Evolutionary conservation across 2,329 filamentous ascomycete genomes (phyloP).

Genomic region (Trichoderma sp.): DNA sequence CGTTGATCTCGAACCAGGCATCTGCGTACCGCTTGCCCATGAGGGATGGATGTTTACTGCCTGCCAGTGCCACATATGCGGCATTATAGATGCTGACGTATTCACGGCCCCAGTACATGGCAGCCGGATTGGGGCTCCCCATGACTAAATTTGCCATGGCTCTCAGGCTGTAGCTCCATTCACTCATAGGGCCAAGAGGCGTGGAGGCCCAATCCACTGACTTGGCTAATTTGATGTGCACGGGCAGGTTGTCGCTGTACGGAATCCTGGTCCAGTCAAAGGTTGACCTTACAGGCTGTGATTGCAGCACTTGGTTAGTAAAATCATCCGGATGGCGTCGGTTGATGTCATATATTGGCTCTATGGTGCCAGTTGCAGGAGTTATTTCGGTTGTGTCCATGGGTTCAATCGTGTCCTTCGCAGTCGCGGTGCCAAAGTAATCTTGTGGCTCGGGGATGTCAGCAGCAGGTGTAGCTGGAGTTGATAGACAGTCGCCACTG

Average conservation of each 20-base stretch:
- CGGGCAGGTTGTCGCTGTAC: conserved; percentile 61
- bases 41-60: conserved; percentile 72
- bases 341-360: conserved; percentile 24
- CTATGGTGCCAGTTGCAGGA: background rate
- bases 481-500: conserved; percentile 40
- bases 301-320: conserved; percentile 37
- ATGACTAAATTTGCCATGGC: conserved; percentile 82
- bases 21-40: conserved; percentile 73
- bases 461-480: conserved; percentile 37
- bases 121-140: conserved; percentile 72
- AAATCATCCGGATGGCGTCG: conserved; percentile 45
- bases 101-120: conserved; percentile 78
- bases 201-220: conserved; percentile 73
- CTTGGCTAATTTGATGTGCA: conserved; percentile 72
- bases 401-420: conserved; percentile 27
- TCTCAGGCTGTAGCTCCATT: conserved; percentile 70
- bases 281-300: conserved; percentile 47
- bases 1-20: conserved; percentile 75
- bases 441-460: conserved; percentile 39
- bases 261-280: conserved; percentile 84
- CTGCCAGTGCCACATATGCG: conserved; percentile 69
- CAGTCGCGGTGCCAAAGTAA: conserved; percentile 45
- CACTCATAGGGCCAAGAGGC: conserved; percentile 71
- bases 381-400: conserved; percentile 25
- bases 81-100: conserved; percentile 71